Evolutionary conservation across 257 asterid genomes (phyloP).

Genomic region (Rauvolfia tetraphylla): DNA sequence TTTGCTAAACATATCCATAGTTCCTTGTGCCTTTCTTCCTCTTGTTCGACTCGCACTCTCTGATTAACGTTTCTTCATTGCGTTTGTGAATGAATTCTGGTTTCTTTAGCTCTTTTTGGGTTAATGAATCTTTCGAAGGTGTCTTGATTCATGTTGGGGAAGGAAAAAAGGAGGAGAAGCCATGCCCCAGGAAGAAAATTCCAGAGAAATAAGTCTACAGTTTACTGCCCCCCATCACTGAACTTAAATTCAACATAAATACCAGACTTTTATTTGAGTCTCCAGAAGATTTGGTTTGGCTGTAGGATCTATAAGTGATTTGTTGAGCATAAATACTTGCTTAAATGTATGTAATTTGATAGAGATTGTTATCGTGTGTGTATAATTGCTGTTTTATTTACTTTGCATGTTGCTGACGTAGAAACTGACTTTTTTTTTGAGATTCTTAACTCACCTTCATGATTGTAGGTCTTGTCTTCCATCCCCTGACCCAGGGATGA

Average conservation of each 20-base stretch:
- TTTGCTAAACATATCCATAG: not conserved
- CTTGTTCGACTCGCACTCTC: not conserved
- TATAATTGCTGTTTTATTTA: not conserved
- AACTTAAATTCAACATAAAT: not conserved
- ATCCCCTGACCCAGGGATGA: not conserved
- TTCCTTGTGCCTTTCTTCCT: not conserved
- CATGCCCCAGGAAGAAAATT: not conserved
- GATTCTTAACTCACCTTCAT: not conserved
- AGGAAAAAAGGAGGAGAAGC: not conserved
- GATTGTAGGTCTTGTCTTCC: not conserved
- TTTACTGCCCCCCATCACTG: not conserved
- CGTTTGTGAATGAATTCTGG: not conserved
- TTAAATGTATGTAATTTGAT: not conserved
- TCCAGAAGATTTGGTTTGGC: not conserved
- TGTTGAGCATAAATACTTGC: not conserved
- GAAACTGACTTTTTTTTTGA: not conserved
- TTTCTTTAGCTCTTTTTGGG: not conserved
- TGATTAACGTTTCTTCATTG: not conserved
- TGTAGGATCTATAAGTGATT: not conserved
- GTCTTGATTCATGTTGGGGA: not conserved
- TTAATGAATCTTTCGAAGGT: not conserved
- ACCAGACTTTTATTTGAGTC: not conserved
- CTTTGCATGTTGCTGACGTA: not conserved
- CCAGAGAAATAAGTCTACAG: too few species aligned
- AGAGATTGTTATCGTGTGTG: not conserved